Evolutionary conservation across 1,139 yeast genomes (phyloP).

Genomic region (Candida sojae): DNA sequence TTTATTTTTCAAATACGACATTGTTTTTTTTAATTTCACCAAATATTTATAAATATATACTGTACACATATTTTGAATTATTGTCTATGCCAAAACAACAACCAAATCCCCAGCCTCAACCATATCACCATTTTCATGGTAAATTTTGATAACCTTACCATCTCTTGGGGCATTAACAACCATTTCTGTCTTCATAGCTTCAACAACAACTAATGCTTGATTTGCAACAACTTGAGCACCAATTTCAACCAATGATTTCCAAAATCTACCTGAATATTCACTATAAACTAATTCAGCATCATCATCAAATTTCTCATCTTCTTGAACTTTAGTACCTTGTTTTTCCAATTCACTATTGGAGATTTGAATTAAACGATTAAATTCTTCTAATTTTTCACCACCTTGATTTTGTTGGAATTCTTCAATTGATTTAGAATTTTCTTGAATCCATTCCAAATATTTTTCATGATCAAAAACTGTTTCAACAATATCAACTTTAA

Average conservation of each 20-base stretch:
- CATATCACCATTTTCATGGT: slow-evolving; percentile 89
- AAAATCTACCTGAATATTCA: slow-evolving; percentile 93
- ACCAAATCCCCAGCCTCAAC: slow-evolving; percentile 95
- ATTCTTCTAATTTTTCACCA: slow-evolving; percentile 82
- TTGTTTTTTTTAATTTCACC: background rate
- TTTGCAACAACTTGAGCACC: slow-evolving; percentile 79
- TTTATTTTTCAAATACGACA: background rate
- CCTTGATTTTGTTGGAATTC: slow-evolving; percentile 67
- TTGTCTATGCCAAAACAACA: slow-evolving; percentile 58
- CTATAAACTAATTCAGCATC: slow-evolving; percentile 84
- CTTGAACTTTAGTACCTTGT: slow-evolving; percentile 41
- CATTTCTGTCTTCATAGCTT: slow-evolving; percentile 99
- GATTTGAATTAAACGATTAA: slow-evolving; percentile 77
- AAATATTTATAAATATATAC: background rate
- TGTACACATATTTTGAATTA: background rate
- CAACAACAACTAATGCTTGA: slow-evolving; percentile 84
- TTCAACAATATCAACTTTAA: slow-evolving; percentile 71
- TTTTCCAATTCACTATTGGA: slow-evolving; percentile 75
- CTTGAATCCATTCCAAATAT: slow-evolving; percentile 77
- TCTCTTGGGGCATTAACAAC: slow-evolving; percentile 68
- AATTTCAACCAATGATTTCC: slow-evolving; percentile 84
- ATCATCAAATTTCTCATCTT: slow-evolving; percentile 61
- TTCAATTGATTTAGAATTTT: slow-evolving; percentile 69
- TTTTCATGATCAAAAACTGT: slow-evolving; percentile 80
- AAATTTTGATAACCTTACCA: slow-evolving; percentile 78